Evolutionary conservation across 306 rosid genomes (phyloP).

Genomic region (Vicia villosa): DNA sequence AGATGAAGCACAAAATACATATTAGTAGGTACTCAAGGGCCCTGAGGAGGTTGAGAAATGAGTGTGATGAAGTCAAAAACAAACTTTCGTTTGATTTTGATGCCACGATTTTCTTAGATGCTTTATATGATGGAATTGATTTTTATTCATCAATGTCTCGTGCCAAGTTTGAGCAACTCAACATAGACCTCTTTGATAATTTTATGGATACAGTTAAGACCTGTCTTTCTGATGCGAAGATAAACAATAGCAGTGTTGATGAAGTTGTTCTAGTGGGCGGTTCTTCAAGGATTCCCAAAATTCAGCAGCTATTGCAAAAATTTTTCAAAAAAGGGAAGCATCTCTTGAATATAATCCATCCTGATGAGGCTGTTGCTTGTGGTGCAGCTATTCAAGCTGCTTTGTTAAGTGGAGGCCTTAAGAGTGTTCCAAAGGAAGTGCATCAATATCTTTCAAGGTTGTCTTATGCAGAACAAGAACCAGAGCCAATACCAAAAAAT

Average conservation of each 20-base stretch:
- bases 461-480: no score
- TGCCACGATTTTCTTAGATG: background rate
- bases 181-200: background rate
- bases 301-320: background rate
- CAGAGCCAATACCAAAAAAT: no score
- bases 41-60: conserved; percentile 17
- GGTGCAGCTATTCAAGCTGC: no score
- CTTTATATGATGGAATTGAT: background rate
- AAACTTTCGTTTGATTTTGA: background rate
- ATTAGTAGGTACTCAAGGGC: conserved; percentile 20
- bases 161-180: conserved; percentile 21
- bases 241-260: background rate
- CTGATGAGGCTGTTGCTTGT: no score
- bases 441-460: no score
- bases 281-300: conserved; percentile 22
- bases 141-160: background rate
- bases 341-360: background rate
- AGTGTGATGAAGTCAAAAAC: conserved; percentile 3
- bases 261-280: conserved; percentile 30
- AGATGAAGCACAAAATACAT: conserved; percentile 21
- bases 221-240: conserved; percentile 9
- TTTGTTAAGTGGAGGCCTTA: no score
- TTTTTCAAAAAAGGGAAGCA: conserved; percentile 1
- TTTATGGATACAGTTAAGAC: background rate
- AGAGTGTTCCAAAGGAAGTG: no score